These are phyloP conservation scores for Excoecaria cochinchinensis DNA, from an alignment of 345 rosid species.

Conservation along the genomic window DNA sequence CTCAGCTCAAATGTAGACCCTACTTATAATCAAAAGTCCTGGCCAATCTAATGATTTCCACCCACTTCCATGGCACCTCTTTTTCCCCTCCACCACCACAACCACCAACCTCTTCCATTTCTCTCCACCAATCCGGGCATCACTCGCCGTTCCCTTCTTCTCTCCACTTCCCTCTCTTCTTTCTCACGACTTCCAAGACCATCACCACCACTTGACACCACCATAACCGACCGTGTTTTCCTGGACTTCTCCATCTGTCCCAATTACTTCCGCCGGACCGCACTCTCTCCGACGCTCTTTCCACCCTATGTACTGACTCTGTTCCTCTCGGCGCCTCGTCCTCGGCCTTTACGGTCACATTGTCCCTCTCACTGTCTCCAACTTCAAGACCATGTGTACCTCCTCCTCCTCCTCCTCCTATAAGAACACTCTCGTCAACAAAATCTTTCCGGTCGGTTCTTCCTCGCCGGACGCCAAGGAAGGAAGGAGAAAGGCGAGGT, in stretches of 20 bases:
- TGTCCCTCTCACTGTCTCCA: conserved; percentile 74
- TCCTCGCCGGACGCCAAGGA: conserved; percentile 76
- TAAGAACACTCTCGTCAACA: conserved; percentile 75
- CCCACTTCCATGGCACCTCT: conserved; percentile 28
- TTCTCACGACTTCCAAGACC: conserved; percentile 26
- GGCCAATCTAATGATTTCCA: conserved; percentile 4
- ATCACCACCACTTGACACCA: conserved; percentile 48
- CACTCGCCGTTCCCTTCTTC: conserved; percentile 32
- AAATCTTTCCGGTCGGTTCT: conserved; percentile 72
- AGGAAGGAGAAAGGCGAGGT: conserved; percentile 62
- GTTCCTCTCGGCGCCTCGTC: conserved; percentile 71
- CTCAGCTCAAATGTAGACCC: neutral
- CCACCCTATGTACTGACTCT: conserved; percentile 56
- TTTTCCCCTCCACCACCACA: conserved; percentile 23
- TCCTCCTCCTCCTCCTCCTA: conserved; percentile 54
- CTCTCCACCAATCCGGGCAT: conserved; percentile 33
- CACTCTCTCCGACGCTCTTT: conserved; percentile 38
- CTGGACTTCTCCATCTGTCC: conserved; percentile 87
- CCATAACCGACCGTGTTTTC: conserved; percentile 85
- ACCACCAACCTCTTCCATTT: conserved; percentile 38
- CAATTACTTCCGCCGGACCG: conserved; percentile 62
- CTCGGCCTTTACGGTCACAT: conserved; percentile 76
- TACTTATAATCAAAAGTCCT: neutral
- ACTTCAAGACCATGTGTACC: conserved; percentile 79
- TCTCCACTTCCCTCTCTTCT: conserved; percentile 37